A percentile compares a stretch with the other conserved stretches of the same genome.
Conservation (phyloP, 2,329 filamentous ascomycete species). For the Colletotrichum aenigma region DNA sequence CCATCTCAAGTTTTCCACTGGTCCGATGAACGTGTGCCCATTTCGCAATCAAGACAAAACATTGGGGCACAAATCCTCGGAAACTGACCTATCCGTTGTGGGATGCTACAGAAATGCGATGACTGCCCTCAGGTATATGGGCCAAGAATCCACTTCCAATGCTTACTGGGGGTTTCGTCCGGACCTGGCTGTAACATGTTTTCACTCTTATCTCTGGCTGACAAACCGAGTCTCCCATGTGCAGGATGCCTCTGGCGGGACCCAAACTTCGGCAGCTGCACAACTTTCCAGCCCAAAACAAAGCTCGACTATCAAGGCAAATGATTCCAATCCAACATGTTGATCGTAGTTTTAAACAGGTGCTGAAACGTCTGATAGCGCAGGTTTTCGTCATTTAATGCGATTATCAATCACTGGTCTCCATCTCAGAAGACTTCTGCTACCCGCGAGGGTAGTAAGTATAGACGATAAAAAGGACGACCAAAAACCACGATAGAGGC, state of each 20-base stretch:
- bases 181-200: background rate
- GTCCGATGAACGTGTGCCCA: background rate
- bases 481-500: no score
- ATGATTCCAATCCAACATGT: background rate
- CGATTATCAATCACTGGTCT: background rate
- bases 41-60: background rate
- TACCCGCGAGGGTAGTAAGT: no score
- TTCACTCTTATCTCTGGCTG: background rate
- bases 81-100: background rate
- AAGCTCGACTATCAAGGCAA: background rate
- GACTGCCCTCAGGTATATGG: background rate
- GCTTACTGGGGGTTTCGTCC: background rate
- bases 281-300: accelerated
- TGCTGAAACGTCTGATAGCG: background rate
- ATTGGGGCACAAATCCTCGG: background rate
- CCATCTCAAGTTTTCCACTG: background rate
- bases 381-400: background rate
- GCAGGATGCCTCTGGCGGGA: background rate
- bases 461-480: no score
- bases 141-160: background rate
- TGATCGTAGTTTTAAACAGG: background rate
- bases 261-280: background rate
- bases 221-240: background rate
- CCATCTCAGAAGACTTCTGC: no score
- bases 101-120: background rate